These are phyloP conservation scores for Cercospora sp. DNA, from an alignment of 2,329 filamentous ascomycete species.

Conservation along the genomic window DNA sequence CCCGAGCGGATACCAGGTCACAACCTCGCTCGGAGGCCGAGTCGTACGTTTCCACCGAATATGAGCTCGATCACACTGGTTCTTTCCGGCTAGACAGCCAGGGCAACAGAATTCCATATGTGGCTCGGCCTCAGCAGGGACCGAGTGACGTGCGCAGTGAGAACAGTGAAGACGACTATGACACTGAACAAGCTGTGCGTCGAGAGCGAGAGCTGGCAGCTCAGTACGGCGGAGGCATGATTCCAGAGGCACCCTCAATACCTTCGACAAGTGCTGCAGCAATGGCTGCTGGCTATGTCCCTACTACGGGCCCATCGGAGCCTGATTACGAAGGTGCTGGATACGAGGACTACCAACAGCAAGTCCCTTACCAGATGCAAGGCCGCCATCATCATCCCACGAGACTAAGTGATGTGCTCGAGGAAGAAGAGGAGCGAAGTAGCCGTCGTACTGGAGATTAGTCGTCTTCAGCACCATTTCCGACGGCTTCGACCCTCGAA, in stretches of 20 bases:
- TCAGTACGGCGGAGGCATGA: slow-evolving; percentile 43
- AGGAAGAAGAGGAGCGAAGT: slow-evolving; percentile 67
- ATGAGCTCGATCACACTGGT: slow-evolving; percentile 62
- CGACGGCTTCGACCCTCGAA: slow-evolving; percentile 6
- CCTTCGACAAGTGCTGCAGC: slow-evolving; percentile 37
- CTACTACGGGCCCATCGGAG: slow-evolving; percentile 25
- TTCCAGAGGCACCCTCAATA: slow-evolving; percentile 36
- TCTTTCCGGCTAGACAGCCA: slow-evolving; percentile 62
- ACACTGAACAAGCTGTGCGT: slow-evolving; percentile 53
- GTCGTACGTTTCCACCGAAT: slow-evolving; percentile 61
- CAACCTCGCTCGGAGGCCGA: slow-evolving; percentile 30
- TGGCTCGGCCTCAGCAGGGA: slow-evolving; percentile 44
- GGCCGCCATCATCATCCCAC: slow-evolving; percentile 78
- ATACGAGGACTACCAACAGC: slow-evolving; percentile 63
- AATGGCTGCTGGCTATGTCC: slow-evolving; percentile 31
- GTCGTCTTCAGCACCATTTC: slow-evolving; percentile 1
- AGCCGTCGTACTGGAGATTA: slow-evolving; percentile 34
- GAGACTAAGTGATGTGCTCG: slow-evolving; percentile 81
- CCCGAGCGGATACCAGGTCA: slow-evolving; percentile 25
- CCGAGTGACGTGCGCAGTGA: slow-evolving; percentile 19
- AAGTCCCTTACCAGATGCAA: slow-evolving; percentile 35
- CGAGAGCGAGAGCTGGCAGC: slow-evolving; percentile 51
- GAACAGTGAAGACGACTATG: slow-evolving; percentile 54
- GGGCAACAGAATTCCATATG: slow-evolving; percentile 57
- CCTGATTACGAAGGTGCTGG: slow-evolving; percentile 53